Percentiles rank a stretch among this genome's conserved stretches.
Evolutionary conservation across 176 grass and related monocot genomes (phyloP).

Genomic region (Sorghum bicolor): DNA sequence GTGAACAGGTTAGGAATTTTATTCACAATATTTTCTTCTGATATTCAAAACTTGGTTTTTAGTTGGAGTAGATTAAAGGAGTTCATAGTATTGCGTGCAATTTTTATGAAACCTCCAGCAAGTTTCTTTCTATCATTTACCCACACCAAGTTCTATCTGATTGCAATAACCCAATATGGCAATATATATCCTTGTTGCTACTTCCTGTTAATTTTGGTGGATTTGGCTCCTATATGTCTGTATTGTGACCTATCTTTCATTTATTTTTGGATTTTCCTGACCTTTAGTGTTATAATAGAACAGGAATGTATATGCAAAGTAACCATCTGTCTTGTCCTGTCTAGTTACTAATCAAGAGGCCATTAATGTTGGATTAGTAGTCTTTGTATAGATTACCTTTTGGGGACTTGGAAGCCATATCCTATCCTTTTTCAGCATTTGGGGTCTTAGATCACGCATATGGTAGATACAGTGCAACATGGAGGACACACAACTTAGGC

Average conservation of each 20-base stretch:
- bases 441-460: neutral
- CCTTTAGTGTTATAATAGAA: constrained; percentile 9
- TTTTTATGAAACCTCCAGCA: neutral
- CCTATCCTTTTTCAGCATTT: neutral
- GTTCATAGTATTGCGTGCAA: neutral
- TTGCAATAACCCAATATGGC: neutral
- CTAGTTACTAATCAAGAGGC: neutral
- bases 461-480: neutral
- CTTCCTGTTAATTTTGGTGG: neutral
- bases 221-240: neutral
- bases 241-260: neutral
- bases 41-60: constrained; percentile 2
- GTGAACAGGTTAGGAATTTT: constrained; percentile 61
- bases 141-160: neutral
- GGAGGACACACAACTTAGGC: neutral
- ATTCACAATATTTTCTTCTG: neutral
- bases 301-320: neutral
- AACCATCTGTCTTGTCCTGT: neutral
- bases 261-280: neutral
- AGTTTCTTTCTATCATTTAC: constrained; percentile 1
- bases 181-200: neutral
- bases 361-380: neutral
- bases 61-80: neutral
- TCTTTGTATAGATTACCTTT: neutral
- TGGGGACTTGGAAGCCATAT: neutral